phyloP scores from a whole-genome alignment of 192 early-diverging fungal species.

The Podila epicladia region DNA sequence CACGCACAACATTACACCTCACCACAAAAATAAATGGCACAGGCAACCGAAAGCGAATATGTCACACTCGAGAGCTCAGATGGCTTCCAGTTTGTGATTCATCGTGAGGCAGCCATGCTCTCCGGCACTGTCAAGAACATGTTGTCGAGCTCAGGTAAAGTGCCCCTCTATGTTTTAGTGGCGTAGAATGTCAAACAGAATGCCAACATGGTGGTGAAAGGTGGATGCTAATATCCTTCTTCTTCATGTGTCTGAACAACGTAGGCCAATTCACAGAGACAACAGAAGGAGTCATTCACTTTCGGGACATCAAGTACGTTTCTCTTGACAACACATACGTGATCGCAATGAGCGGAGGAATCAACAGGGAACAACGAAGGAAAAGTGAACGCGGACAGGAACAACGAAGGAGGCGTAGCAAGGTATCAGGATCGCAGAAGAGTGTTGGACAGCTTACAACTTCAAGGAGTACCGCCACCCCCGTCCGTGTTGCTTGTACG shows the following conservation, averaged over 20 bases:
- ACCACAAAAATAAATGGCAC: constrained; percentile 5
- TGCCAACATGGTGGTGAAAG: neutral
- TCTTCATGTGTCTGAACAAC: neutral
- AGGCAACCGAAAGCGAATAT: constrained; percentile 55
- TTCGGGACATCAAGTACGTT: constrained; percentile 91
- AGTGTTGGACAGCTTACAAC: too few relatives aligned
- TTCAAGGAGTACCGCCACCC: too few relatives aligned
- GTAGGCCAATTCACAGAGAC: constrained; percentile 93
- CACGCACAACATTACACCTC: neutral
- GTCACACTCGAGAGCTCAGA: constrained; percentile 91
- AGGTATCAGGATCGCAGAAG: too few relatives aligned
- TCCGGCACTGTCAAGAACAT: constrained; percentile 96
- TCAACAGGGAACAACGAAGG: neutral
- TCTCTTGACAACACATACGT: neutral
- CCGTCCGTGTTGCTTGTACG: too few relatives aligned
- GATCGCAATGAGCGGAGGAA: too few relatives aligned
- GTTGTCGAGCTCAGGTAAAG: constrained; percentile 82
- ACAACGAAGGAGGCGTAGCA: neutral
- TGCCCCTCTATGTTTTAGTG: constrained; percentile 13
- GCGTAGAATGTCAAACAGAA: constrained; percentile 9
- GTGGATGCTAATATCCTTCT: neutral
- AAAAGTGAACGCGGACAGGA: neutral
- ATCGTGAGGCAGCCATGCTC: constrained; percentile 86
- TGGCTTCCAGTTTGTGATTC: constrained; percentile 90
- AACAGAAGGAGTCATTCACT: constrained; percentile 84